Base-by-base conservation (phyloP, 2,329 filamentous ascomycete species). In the Orbilia ellipsospora region DNA sequence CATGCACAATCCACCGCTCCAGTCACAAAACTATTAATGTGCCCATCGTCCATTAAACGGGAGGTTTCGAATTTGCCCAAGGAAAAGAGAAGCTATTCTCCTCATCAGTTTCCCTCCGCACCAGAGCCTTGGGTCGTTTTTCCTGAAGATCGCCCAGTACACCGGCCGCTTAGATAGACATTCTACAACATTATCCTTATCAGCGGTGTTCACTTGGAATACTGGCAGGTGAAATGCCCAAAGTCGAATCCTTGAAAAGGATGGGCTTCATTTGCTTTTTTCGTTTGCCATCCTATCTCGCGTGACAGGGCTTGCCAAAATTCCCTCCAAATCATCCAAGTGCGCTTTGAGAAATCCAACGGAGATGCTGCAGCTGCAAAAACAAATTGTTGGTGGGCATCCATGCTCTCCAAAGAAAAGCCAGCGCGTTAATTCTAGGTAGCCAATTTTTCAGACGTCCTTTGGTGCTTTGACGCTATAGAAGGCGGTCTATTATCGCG, bases 381-480 rank as follows among this genome's bases (percentile, higher is more conserved):
- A 28, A 6, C 18, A 45, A 40, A 20, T 18, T 60, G 54, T 26
- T 31, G 31, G 23, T 23, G 23, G 28, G 20, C 23, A 28, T 48
- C 56, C 2, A 60, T 45, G 26, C 10, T 13, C 40, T 56, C 48
- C 28, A 44, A 62, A 36, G 45, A 50, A 42, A 69, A 6, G 31
- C 8, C 2, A 36, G 31, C 31, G 31, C 31, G 31, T 36, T 10
- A 36, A 36, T 36, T 36, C 70, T 67, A 74, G 63, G 70, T 57
- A 74, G 57, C 70, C 63, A 68, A 16, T 50, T 56, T 26, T 16
- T 18, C 56, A 67, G 56, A 56, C 45, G 20, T 59, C 31, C 57
- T 42, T 31, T 7, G 67, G 70, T 68, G 70, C 70, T 74, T 68
- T 74, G 70, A 74, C 63, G 40, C 63, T 74, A 74, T 74, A 74